Conservation (phyloP, 139 green algal species). For the Astrephomene gubernaculifera region DNA sequence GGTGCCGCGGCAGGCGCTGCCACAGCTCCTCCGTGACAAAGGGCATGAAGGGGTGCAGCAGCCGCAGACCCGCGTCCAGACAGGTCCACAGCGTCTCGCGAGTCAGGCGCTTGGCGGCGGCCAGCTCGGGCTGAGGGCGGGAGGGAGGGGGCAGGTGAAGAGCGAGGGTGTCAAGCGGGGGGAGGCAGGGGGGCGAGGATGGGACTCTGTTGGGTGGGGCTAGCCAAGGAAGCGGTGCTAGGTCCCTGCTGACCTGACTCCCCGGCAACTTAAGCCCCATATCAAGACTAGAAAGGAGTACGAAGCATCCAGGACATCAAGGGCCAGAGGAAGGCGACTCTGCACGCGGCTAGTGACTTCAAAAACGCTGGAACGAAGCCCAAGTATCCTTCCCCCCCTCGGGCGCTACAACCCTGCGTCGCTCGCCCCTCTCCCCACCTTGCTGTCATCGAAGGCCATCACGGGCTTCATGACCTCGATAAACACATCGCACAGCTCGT, state of each 20-base stretch:
- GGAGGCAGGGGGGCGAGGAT: not conserved
- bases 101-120: slow-evolving; percentile 64
- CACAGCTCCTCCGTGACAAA: slow-evolving; percentile 98
- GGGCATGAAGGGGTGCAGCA: slow-evolving; percentile 98
- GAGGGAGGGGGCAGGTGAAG: not conserved
- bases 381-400: too few species aligned
- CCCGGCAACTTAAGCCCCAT: too few species aligned
- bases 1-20: slow-evolving; percentile 82
- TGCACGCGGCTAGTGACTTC: too few species aligned
- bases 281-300: too few species aligned
- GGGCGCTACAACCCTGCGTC: not conserved
- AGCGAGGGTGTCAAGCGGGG: not conserved
- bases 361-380: too few species aligned
- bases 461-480: slow-evolving; percentile 66
- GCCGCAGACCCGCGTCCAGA: slow-evolving; percentile 87
- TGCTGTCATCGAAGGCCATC: slow-evolving; percentile 58
- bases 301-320: too few species aligned
- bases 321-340: too few species aligned
- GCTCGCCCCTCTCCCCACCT: slow-evolving; percentile 60
- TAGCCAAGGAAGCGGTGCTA: too few species aligned
- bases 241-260: too few species aligned
- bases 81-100: slow-evolving; percentile 83
- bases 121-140: slow-evolving; percentile 24
- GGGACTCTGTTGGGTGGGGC: too few species aligned
- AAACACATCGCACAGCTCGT: slow-evolving; percentile 97